These are phyloP conservation scores for Poterioochromonas sp. DNA, from an alignment of 352 stramenopile genomes.

Conservation along the genomic window DNA sequence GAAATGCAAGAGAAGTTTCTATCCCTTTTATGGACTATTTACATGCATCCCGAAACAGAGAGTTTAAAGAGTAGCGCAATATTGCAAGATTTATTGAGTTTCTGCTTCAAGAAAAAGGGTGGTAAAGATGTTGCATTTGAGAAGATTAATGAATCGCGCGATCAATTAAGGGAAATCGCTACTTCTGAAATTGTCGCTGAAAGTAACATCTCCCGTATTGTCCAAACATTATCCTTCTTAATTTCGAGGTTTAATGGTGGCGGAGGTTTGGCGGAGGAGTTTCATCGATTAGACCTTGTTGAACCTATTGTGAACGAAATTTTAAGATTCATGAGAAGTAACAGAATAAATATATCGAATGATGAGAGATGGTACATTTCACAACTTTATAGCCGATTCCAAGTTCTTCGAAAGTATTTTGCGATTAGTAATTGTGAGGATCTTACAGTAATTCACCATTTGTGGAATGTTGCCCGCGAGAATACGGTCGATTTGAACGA, in stretches of 20 bases:
- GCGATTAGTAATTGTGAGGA: background rate
- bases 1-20: background rate
- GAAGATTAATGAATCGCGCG: background rate
- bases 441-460: background rate
- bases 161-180: background rate
- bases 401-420: constrained; percentile 5
- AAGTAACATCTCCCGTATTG: background rate
- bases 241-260: background rate
- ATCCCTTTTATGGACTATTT: background rate
- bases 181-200: background rate
- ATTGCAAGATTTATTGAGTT: background rate
- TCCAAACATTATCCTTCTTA: background rate
- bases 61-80: background rate
- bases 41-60: background rate
- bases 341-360: background rate
- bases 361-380: background rate
- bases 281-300: background rate
- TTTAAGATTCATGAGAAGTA: background rate
- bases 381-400: background rate
- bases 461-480: background rate
- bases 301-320: background rate
- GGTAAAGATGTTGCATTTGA: background rate
- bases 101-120: constrained; percentile 2
- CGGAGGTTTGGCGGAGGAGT: background rate
- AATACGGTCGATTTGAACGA: background rate